phyloP scores from a whole-genome alignment of 306 rosid species.

The cucumber (Cucumis sativus) region DNA sequence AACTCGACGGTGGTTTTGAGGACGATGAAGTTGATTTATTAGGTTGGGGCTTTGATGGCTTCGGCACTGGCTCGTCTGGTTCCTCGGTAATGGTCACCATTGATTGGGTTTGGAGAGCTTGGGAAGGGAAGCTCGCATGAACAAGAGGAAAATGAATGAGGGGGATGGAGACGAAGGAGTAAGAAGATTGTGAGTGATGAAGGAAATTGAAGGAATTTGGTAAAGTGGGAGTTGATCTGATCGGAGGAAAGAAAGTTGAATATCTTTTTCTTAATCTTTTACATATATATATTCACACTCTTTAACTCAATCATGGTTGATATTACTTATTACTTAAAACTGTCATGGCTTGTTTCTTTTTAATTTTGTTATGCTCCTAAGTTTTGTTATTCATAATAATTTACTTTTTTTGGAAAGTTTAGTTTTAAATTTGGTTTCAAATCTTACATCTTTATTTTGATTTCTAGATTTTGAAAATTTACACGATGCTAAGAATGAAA shows the following conservation, averaged over 20 bases:
- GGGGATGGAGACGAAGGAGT: neutral
- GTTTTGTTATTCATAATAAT: too few relatives aligned
- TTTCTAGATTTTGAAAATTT: too few relatives aligned
- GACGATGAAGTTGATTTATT: constrained; percentile 18
- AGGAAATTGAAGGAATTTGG: neutral
- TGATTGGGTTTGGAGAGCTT: constrained; percentile 14
- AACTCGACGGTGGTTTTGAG: neutral
- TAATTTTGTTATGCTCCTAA: too few relatives aligned
- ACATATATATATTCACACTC: too few relatives aligned
- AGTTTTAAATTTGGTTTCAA: too few relatives aligned
- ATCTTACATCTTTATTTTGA: too few relatives aligned
- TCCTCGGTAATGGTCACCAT: constrained; percentile 82
- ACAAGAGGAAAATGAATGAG: neutral
- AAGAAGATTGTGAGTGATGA: neutral
- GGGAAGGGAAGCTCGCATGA: neutral
- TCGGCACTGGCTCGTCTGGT: constrained; percentile 16
- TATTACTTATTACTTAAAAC: too few relatives aligned
- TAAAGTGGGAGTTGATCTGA: neutral
- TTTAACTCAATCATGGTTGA: too few relatives aligned
- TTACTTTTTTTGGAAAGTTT: too few relatives aligned
- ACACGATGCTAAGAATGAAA: too few relatives aligned
- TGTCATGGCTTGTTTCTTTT: too few relatives aligned
- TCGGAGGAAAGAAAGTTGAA: neutral
- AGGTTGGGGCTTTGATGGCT: constrained; percentile 14
- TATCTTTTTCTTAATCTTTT: too few relatives aligned